phyloP scores from a whole-genome alignment of 2,329 filamentous ascomycete species.

The Neofusicoccum kwambonambiense region DNA sequence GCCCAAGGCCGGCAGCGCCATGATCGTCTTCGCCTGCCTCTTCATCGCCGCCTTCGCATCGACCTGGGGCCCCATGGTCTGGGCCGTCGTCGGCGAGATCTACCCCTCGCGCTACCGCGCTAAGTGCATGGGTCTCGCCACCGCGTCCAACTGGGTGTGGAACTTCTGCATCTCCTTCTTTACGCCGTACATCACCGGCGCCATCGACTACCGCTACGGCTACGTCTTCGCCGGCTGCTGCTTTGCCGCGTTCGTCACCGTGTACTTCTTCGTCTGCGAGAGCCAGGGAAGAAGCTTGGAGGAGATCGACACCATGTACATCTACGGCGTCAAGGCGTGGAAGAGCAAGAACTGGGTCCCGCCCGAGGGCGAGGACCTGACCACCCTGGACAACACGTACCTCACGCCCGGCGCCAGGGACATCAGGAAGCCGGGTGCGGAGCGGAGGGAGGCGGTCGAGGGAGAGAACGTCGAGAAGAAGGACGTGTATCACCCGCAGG shows the following conservation, averaged over 20 bases:
- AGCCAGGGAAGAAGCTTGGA: conserved; percentile 37
- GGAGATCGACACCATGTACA: conserved; percentile 56
- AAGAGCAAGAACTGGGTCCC: conserved; percentile 57
- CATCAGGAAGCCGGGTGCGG: conserved; percentile 28
- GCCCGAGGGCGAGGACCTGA: conserved; percentile 34
- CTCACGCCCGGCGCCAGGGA: conserved; percentile 35
- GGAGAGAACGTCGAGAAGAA: not conserved
- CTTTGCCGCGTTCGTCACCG: conserved; percentile 31
- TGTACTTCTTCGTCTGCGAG: conserved; percentile 43
- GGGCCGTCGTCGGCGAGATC: conserved; percentile 36
- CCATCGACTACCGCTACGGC: conserved; percentile 41
- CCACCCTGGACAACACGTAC: conserved; percentile 33
- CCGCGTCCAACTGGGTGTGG: conserved; percentile 35
- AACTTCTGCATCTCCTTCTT: conserved; percentile 54
- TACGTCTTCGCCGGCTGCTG: conserved; percentile 40
- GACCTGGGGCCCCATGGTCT: conserved; percentile 33
- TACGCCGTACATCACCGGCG: conserved; percentile 27
- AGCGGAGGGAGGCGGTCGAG: not conserved
- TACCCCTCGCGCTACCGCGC: conserved; percentile 35
- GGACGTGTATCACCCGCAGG: conserved; percentile 1
- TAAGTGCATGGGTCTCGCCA: conserved; percentile 40
- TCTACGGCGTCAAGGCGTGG: conserved; percentile 57
- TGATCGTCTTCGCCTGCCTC: conserved; percentile 38
- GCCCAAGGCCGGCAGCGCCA: conserved; percentile 29
- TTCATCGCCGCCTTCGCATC: conserved; percentile 37